Conservation (phyloP, 106 monocot species). For the Dendrobium chrysotoxum region DNA sequence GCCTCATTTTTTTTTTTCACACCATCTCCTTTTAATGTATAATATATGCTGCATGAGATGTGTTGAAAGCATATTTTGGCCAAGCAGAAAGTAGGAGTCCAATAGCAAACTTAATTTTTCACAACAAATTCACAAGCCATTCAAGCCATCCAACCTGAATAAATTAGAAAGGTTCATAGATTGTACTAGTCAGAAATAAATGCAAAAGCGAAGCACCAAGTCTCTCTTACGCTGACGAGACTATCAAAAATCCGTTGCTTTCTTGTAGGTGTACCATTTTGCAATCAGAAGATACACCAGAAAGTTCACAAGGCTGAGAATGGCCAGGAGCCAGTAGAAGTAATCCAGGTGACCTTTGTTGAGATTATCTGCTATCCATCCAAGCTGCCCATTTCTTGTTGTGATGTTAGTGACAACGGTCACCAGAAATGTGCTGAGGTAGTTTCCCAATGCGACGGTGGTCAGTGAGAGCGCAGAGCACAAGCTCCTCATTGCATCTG, state of each 20-base stretch:
- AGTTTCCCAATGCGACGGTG: conserved; percentile 27
- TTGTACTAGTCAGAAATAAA: too few relatives aligned
- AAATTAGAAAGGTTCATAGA: too few relatives aligned
- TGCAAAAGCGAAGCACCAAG: too few relatives aligned
- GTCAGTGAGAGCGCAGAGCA: conserved; percentile 32
- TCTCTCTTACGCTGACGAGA: too few relatives aligned
- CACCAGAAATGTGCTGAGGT: conserved; percentile 35
- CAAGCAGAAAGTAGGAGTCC: too few relatives aligned
- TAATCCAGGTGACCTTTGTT: conserved; percentile 45
- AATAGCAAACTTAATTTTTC: too few relatives aligned
- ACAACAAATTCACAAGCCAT: too few relatives aligned
- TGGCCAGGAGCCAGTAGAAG: conserved; percentile 38
- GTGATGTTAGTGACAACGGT: conserved; percentile 28
- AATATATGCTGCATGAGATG: too few relatives aligned
- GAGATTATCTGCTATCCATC: conserved; percentile 45
- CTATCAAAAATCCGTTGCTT: conserved; percentile 6
- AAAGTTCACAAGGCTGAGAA: conserved; percentile 34
- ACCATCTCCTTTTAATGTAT: too few relatives aligned
- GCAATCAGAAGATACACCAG: conserved; percentile 29
- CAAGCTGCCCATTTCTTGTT: conserved; percentile 27
- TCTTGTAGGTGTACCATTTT: conserved; percentile 42
- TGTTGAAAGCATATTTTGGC: too few relatives aligned
- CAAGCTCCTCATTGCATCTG: conserved; percentile 50
- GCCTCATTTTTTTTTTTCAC: too few relatives aligned
- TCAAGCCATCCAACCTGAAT: too few relatives aligned